phyloP scores from a whole-genome alignment of 2,329 filamentous ascomycete genomes.

The Aspergillus caelatus region DNA sequence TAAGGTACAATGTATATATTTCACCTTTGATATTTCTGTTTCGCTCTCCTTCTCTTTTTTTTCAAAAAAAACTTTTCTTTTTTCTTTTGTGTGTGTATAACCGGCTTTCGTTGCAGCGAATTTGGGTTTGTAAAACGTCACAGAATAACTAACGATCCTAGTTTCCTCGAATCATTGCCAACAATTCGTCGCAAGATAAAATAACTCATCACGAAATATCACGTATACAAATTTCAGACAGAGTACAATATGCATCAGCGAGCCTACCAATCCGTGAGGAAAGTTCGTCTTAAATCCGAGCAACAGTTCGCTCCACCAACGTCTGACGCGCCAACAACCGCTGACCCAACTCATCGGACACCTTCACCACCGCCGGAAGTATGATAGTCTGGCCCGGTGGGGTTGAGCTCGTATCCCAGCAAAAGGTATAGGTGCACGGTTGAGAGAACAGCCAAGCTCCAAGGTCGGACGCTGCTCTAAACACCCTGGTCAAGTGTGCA shows the following conservation, averaged over 20 bases:
- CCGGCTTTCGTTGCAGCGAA: background rate
- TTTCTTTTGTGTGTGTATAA: background rate
- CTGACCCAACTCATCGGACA: constrained; percentile 24
- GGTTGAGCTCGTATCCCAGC: constrained; percentile 10
- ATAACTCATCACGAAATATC: too few species aligned
- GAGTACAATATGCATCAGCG: background rate
- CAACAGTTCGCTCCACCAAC: constrained; percentile 18
- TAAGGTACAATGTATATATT: background rate
- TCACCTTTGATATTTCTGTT: background rate
- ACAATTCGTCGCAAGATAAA: background rate
- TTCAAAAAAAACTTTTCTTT: too few species aligned
- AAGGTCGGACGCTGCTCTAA: constrained; percentile 23
- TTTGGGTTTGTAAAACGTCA: background rate
- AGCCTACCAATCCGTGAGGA: background rate
- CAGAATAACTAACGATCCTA: background rate
- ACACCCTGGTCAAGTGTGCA: constrained; percentile 24
- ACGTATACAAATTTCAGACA: background rate
- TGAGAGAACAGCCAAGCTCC: constrained; percentile 32
- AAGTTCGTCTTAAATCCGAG: constrained; percentile 4
- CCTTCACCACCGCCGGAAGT: constrained; percentile 25
- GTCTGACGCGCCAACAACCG: constrained; percentile 17
- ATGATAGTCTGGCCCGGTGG: constrained; percentile 8
- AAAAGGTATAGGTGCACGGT: constrained; percentile 28
- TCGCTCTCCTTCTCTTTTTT: too few species aligned
- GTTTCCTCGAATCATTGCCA: background rate